Conservation (phyloP, 192 early-diverging fungal species). For the Rhizoclosmatium sp. region DNA sequence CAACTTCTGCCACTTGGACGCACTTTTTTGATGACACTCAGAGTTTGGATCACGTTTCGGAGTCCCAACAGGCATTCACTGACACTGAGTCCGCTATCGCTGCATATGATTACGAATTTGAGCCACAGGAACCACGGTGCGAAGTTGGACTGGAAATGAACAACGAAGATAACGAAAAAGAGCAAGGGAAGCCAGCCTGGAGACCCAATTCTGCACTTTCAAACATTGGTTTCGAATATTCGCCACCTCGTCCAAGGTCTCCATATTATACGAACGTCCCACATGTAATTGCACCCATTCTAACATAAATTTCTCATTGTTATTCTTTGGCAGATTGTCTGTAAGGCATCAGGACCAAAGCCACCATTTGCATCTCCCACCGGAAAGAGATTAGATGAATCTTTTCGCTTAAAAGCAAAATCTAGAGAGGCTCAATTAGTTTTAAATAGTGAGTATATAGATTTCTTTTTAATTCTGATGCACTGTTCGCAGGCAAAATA, state of each 20-base stretch:
- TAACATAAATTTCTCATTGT: not conserved
- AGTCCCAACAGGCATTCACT: not conserved
- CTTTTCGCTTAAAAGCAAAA: not conserved
- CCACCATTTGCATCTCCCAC: constrained; percentile 26
- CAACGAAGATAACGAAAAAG: not conserved
- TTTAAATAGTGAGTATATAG: not conserved
- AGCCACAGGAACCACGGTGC: not conserved
- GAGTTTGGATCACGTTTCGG: not conserved
- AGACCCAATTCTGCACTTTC: constrained; percentile 27
- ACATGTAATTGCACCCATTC: not conserved
- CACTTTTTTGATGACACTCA: not conserved
- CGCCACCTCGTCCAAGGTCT: not conserved
- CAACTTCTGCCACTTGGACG: not conserved
- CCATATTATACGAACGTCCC: not conserved
- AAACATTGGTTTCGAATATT: constrained; percentile 21
- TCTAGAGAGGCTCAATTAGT: not conserved
- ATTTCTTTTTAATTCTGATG: not conserved
- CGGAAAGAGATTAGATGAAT: constrained; percentile 13
- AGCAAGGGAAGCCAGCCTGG: constrained; percentile 9
- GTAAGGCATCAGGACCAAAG: constrained; percentile 11
- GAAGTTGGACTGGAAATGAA: not conserved
- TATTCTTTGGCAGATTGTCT: not conserved
- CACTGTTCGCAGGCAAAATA: not conserved
- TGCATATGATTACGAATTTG: constrained; percentile 15
- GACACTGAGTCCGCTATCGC: not conserved